A percentile compares a stretch with the other conserved stretches of the same genome.
These are phyloP conservation scores for Strobilomyces confusus DNA, from an alignment of 768 basidiomycete genomes.

Conservation along the genomic window DNA sequence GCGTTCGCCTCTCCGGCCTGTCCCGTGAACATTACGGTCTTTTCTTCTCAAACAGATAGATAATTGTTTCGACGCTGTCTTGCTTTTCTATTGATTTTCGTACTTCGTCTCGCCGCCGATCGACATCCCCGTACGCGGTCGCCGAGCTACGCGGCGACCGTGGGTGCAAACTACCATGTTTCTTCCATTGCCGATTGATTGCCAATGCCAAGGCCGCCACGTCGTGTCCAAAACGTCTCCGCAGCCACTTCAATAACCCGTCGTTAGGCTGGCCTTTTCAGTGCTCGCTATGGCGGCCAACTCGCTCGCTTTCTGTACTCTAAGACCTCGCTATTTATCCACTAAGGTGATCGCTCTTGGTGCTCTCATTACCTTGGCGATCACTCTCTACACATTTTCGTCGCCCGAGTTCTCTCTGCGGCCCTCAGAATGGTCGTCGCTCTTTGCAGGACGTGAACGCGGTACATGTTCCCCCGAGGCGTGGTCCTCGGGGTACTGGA, in stretches of 20 bases:
- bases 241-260: not conserved
- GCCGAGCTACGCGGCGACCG: not conserved
- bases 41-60: too few species aligned
- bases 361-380: constrained; percentile 21
- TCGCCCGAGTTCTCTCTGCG: constrained; percentile 16
- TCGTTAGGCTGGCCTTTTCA: not conserved
- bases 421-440: constrained; percentile 18
- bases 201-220: too few species aligned
- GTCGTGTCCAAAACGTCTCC: not conserved
- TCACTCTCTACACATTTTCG: constrained; percentile 30
- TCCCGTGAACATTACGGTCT: too few species aligned
- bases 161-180: not conserved
- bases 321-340: constrained; percentile 23
- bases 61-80: too few species aligned
- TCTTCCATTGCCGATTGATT: not conserved
- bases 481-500: constrained; percentile 41
- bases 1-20: too few species aligned
- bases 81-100: too few species aligned
- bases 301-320: not conserved
- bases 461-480: constrained; percentile 32
- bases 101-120: too few species aligned
- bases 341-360: constrained; percentile 25
- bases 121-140: too few species aligned
- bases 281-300: constrained; percentile 3
- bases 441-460: constrained; percentile 27